Evolutionary conservation across 768 basidiomycete species (phyloP), one percentile per base, ranked within the genome.

Genomic region (Calocybe gangraenosa): DNA sequence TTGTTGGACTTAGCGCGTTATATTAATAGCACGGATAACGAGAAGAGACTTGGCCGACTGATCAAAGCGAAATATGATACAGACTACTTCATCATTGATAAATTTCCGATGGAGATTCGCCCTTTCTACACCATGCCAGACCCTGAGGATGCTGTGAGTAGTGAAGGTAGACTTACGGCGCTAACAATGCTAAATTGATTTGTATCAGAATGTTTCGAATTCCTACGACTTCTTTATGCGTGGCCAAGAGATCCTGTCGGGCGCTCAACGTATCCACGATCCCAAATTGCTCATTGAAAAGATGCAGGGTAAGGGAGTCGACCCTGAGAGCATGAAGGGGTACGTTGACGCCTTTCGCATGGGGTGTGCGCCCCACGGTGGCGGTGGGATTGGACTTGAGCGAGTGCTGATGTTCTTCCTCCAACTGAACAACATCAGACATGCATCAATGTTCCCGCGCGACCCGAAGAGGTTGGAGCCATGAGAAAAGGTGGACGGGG

Each of bases 151-250:
- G 83, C 89, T 6, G 91, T 92, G 55, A 55, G 83, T 67, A 11
- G 11, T 28, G 25, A 28, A 5, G 11, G 11, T 28, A n/a, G n/a
- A n/a, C n/a, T n/a, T n/a, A n/a, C n/a, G n/a, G n/a, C 21, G 43
- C 39, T 48, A 21, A 14, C 40, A 37, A 37, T 30, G 28, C 18
- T 43, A 14, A 36, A 28, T 40, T 17, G 49, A 46, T 46, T 43
- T 54, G 49, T 17, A 15, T 37, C 57, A 94, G 87, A 82, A 81
- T 7, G 73, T 96, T 32, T 97, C 96, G 40, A 98, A 98, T 68
- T 98, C 96, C 18, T 99, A 98, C 66, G 96, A 99, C 69, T 98
- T 99, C 71, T 98, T 99, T 79, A 97, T 99, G 95, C 82, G 96
- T 23, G 96, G 96, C 9, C 93, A 99, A 68, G 96, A 99, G 66